A percentile compares a stretch with the other conserved stretches of the same genome.
Conservation (phyloP, 148 eudicot genomes). For the Persicaria tinctoria region DNA sequence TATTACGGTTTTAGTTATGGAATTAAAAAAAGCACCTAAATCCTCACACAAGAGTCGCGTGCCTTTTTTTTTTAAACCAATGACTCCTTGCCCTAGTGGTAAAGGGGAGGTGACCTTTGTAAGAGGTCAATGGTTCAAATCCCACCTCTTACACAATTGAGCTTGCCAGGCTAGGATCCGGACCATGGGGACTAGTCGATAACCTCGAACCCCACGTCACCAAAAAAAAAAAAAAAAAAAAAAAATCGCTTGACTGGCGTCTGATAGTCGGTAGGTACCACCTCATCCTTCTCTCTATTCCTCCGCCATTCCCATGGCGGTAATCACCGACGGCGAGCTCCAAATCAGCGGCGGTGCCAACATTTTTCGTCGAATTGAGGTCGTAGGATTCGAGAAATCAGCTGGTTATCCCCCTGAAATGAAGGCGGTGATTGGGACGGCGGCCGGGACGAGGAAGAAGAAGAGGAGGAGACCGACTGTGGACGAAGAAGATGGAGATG, state of each 20-base stretch:
- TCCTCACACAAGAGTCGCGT: too few relatives aligned
- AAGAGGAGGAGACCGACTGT: background rate
- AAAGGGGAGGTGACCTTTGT: too few relatives aligned
- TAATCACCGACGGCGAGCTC: conserved; percentile 5
- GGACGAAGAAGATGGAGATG: background rate
- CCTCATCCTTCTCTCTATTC: background rate
- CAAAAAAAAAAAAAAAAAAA: too few relatives aligned
- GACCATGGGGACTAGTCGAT: too few relatives aligned
- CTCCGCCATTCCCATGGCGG: background rate
- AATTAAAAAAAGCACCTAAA: too few relatives aligned
- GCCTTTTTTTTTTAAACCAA: too few relatives aligned
- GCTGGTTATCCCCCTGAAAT: background rate
- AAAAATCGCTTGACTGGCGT: background rate
- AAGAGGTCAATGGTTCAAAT: too few relatives aligned
- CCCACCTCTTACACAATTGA: too few relatives aligned
- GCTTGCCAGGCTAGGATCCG: too few relatives aligned
- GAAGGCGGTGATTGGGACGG: background rate
- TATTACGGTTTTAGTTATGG: too few relatives aligned
- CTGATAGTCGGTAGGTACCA: conserved; percentile 2
- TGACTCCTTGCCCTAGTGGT: too few relatives aligned
- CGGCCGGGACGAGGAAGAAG: background rate
- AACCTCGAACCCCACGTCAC: too few relatives aligned
- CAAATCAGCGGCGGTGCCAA: background rate
- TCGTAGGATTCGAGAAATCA: background rate
- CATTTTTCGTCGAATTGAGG: conserved; percentile 4